These are phyloP conservation scores for Silene noctiflora DNA, from an alignment of 179 eudicot genomes.

Conservation along the genomic window DNA sequence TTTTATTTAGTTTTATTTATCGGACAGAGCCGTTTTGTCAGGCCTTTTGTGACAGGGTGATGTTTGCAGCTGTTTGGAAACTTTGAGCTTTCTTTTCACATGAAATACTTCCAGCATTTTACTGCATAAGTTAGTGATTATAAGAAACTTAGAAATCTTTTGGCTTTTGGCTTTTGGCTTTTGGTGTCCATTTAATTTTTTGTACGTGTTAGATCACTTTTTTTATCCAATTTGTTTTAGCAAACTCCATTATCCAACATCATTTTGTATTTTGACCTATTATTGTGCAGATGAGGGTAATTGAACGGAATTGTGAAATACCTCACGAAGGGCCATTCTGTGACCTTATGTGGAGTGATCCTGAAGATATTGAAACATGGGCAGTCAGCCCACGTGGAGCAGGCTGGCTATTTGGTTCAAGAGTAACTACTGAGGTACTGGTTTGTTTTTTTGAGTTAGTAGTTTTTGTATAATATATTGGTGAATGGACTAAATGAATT, in stretches of 20 bases:
- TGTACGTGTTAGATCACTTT: neutral
- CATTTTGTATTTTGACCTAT: slow-evolving; percentile 8
- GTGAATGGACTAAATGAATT: neutral
- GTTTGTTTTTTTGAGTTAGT: neutral
- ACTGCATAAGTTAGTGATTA: neutral
- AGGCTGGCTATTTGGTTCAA: slow-evolving; percentile 99
- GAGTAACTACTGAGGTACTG: slow-evolving; percentile 90
- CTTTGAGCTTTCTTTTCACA: neutral
- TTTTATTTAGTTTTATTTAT: neutral
- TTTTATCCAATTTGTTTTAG: neutral
- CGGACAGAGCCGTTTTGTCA: neutral
- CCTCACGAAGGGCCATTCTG: slow-evolving; percentile 99
- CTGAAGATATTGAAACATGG: slow-evolving; percentile 99
- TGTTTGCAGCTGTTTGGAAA: neutral
- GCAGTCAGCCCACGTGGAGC: slow-evolving; percentile 99
- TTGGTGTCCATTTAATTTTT: neutral
- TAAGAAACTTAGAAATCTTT: neutral
- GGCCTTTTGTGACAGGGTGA: no score
- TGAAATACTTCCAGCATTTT: neutral
- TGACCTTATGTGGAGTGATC: slow-evolving; percentile 99
- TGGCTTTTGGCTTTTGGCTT: neutral
- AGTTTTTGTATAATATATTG: slow-evolving; percentile 9
- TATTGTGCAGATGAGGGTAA: slow-evolving; percentile 70
- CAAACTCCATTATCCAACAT: neutral
- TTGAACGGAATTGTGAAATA: slow-evolving; percentile 94